Evolutionary conservation across 1,139 yeast genomes (phyloP).

Genomic region (Kodamaea derodonti): DNA sequence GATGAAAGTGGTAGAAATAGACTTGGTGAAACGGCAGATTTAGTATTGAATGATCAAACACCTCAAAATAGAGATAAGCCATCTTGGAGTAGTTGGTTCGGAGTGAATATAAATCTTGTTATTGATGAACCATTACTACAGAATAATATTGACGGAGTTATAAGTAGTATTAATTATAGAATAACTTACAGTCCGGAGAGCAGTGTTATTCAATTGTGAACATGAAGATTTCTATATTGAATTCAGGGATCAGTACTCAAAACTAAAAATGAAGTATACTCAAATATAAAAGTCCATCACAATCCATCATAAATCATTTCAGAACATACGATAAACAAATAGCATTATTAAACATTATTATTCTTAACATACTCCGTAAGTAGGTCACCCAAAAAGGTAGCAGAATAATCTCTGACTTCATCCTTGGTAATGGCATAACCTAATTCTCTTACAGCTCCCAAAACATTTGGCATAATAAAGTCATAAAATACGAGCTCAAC

Average conservation of each 20-base stretch:
- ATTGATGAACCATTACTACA: conserved; percentile 53
- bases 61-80: conserved; percentile 23
- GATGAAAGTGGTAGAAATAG: conserved; percentile 70
- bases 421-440: conserved; percentile 16
- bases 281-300: too few relatives aligned
- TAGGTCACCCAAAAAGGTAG: conserved; percentile 30
- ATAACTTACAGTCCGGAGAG: conserved; percentile 62
- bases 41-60: conserved; percentile 17
- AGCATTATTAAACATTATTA: conserved; percentile 3
- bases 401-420: conserved; percentile 27
- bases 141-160: conserved; percentile 40
- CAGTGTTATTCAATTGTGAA: conserved; percentile 38
- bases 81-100: conserved; percentile 67
- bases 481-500: conserved; percentile 77
- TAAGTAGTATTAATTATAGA: conserved; percentile 61
- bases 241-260: too few relatives aligned
- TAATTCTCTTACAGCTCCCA: conserved; percentile 49
- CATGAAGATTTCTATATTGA: too few relatives aligned
- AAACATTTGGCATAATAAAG: conserved; percentile 63
- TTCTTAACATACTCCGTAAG: conserved; percentile 26
- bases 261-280: too few relatives aligned
- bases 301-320: too few relatives aligned
- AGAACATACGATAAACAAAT: too few relatives aligned
- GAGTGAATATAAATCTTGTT: conserved; percentile 55
- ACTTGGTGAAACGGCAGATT: conserved; percentile 57